Percentiles rank a stretch among this genome's conserved stretches.
phyloP scores from a whole-genome alignment of 2,329 filamentous ascomycete species.

The Aspergillus glaucus region DNA sequence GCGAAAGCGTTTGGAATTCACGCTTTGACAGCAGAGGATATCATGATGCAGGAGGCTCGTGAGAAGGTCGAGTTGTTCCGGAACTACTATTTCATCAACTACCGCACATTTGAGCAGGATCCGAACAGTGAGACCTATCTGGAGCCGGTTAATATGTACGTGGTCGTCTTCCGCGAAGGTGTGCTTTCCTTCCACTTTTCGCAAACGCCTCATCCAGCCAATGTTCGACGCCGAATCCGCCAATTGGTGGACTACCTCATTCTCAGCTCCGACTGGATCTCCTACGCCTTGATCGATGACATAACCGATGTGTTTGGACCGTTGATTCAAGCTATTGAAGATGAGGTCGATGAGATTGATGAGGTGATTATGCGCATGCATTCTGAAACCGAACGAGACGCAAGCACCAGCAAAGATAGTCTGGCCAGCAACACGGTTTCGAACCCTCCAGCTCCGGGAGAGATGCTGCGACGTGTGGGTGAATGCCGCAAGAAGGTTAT shows the following conservation, averaged over 20 bases:
- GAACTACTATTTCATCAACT: conserved; percentile 98
- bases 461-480: conserved; percentile 89
- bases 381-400: conserved; percentile 41
- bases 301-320: conserved; percentile 96
- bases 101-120: conserved; percentile 95
- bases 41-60: conserved; percentile 92
- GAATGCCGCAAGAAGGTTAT: conserved; percentile 97
- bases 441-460: conserved; percentile 49
- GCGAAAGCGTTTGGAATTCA: conserved; percentile 93
- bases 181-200: conserved; percentile 96
- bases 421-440: conserved; percentile 24
- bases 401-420: conserved; percentile 31
- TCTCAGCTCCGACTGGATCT: conserved; percentile 93
- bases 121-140: conserved; percentile 81
- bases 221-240: conserved; percentile 86
- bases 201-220: conserved; percentile 91
- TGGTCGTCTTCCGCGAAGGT: conserved; percentile 92
- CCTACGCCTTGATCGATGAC: conserved; percentile 95
- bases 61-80: conserved; percentile 98
- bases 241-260: conserved; percentile 92
- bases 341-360: conserved; percentile 96
- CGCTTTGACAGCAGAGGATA: conserved; percentile 90
- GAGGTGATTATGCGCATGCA: conserved; percentile 82
- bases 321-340: conserved; percentile 84
- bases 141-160: conserved; percentile 94